A percentile compares a stretch with the other conserved stretches of the same genome.
Conservation (phyloP, 2,329 filamentous ascomycete genomes). For the Arthrinium puccinioides region DNA sequence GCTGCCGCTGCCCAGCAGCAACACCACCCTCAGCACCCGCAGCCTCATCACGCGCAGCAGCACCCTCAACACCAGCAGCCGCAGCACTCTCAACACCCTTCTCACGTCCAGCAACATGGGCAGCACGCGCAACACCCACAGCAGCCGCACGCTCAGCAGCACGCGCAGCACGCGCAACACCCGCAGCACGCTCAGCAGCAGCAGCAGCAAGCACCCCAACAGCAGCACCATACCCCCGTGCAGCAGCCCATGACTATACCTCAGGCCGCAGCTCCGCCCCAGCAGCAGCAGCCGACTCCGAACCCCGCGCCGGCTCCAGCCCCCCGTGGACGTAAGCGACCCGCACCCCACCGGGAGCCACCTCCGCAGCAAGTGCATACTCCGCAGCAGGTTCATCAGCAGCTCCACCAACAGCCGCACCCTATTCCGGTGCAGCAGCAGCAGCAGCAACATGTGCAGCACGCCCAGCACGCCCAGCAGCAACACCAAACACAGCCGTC, state of each 20-base stretch:
- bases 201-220: constrained; percentile 17
- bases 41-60: constrained; percentile 24
- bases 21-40: constrained; percentile 23
- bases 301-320: constrained; percentile 25
- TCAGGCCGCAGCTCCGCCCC: constrained; percentile 20
- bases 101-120: constrained; percentile 20
- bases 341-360: constrained; percentile 21
- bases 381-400: constrained; percentile 15
- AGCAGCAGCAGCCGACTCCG: constrained; percentile 26
- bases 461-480: constrained; percentile 15
- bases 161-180: constrained; percentile 17
- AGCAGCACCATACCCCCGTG: constrained; percentile 26
- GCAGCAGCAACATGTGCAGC: constrained; percentile 8
- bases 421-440: constrained; percentile 17
- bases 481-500: constrained; percentile 20
- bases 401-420: constrained; percentile 22
- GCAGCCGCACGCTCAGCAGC: constrained; percentile 15
- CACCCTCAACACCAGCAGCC: constrained; percentile 18
- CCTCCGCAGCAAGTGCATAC: constrained; percentile 19
- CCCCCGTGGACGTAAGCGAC: constrained; percentile 26
- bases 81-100: constrained; percentile 24
- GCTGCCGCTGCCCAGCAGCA: constrained; percentile 2
- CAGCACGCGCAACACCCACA: constrained; percentile 28
- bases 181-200: constrained; percentile 21
- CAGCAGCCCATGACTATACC: constrained; percentile 28